Evolutionary conservation across 148 eudicot genomes (phyloP), one percentile per base, ranked within the genome.

Genomic region (Heliosperma pusillum): DNA sequence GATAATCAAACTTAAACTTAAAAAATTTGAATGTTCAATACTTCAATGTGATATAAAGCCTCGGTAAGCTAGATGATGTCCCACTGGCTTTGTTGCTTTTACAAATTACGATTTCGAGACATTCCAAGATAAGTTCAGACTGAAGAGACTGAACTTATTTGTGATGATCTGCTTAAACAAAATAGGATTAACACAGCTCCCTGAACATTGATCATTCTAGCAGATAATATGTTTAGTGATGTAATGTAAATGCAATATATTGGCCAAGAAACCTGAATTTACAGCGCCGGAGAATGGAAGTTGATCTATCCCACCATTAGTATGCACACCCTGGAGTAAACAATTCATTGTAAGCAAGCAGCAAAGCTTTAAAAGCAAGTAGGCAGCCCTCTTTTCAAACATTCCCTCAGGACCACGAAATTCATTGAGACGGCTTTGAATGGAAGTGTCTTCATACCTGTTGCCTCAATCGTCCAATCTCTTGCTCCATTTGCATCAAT

Each of bases 401-500:
- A 10, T 47, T 47, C 16, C 16, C 53, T 47, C 53, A 47, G 53
- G 13, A 15, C 53, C 17, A 47, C 53, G 16, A 47, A 10, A 47
- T 10, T 47, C 16, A 47, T 15, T 11, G 53, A 47, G 53, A 47
- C 53, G 53, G 12, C 53, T 7, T 47, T 47, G 53, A 69, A 24
- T 19, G 69, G 20, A 25, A 60, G 50, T 20, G 58, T 77, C 58
- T 27, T 17, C 76, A 70, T 76, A 89, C 99, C 91, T 92, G 99
- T 77, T 90, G 93, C 69, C 89, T 83, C 26, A 87, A 82, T 52
- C 85, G 90, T 42, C 89, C 91, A 74, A 95, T 92, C 84, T 92
- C 97, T 87, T 95, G 97, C 78, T 92, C 99, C 85, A 95, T 53
- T 78, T 95, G 96, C 74, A 87, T 69, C 79, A 95, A 73, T 78